Evolutionary conservation across 1,284 basidiomycete genomes (phyloP), one percentile per base, ranked within the genome.

Genomic region (Takashimella koratensis): DNA sequence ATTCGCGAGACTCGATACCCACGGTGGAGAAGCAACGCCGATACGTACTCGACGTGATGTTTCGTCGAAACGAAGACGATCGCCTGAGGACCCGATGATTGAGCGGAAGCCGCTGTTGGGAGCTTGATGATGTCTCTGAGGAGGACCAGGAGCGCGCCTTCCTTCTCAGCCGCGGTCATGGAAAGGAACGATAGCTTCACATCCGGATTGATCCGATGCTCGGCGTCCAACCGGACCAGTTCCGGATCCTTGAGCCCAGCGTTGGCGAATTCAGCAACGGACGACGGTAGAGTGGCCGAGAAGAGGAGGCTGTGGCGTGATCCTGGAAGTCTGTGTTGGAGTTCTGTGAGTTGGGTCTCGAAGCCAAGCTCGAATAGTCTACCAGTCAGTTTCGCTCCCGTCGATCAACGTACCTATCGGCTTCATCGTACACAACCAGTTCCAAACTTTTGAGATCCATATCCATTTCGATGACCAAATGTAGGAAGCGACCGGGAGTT

Each of bases 301-400:
- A 98, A 98, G 3, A 98, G 82, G 26, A 95, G 81, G 2, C 92
- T 96, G 76, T 98, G 96, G 21, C 96, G 84, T 3, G 84, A 83
- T 0, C 85, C 64, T 12, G 95, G 93, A 30, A 98, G 84, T 24
- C 93, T 88, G 62, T 87, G 82, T 3, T 98, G 79, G 63, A 98
- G 93, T 75, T 98, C 95, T 54, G 86, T 86, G 26, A 98, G 80
- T 47, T 96, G 90, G 3, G 86, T 85, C 64, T 91, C 89, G 72
- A 98, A 98, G 13, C 95, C 95, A 86, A 98, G 92, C 70, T 98
- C 96, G 72, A 98, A 98, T 12, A 98, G 82, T 30, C 93, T 78
- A 40, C 1, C 2, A 16, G 16, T 49, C 23, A 52, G 43, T 22
- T n/a, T 11, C 3, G 30, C 5, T 44, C 1, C 19, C 2, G 11